A percentile compares a stretch with the other conserved stretches of the same genome.
These are phyloP conservation scores for Metarhizium anisopliae DNA, from an alignment of 2,329 filamentous ascomycete species.

Conservation along the genomic window DNA sequence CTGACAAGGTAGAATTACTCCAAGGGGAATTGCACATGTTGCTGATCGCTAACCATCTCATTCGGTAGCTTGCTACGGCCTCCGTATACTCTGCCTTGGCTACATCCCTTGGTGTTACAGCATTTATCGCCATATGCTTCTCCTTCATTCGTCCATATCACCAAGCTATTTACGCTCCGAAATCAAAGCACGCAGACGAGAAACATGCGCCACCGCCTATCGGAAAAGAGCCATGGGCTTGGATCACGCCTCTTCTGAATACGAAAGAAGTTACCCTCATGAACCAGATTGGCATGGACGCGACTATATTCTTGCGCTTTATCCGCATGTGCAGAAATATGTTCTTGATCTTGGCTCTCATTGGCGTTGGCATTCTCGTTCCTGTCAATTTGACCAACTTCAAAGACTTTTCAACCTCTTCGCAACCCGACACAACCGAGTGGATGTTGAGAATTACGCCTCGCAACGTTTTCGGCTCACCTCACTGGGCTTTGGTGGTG, in stretches of 20 bases:
- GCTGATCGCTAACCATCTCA: background rate
- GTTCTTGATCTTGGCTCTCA: slow-evolving; percentile 61
- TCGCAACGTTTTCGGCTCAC: slow-evolving; percentile 38
- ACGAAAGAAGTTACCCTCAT: slow-evolving; percentile 72
- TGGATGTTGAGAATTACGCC: slow-evolving; percentile 56
- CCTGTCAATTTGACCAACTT: slow-evolving; percentile 61
- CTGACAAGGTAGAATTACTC: background rate
- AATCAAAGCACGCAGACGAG: slow-evolving; percentile 84
- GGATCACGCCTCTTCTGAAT: slow-evolving; percentile 69
- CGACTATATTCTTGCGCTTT: slow-evolving; percentile 82
- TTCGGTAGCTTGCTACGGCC: slow-evolving; percentile 17
- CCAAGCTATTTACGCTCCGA: slow-evolving; percentile 86
- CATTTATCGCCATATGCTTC: slow-evolving; percentile 69
- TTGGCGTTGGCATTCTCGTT: slow-evolving; percentile 70
- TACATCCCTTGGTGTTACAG: slow-evolving; percentile 68
- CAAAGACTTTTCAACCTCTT: slow-evolving; percentile 10
- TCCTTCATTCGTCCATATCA: slow-evolving; percentile 87
- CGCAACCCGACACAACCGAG: slow-evolving; percentile 13
- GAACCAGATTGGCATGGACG: slow-evolving; percentile 82
- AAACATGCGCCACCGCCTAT: slow-evolving; percentile 82
- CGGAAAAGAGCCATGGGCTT: slow-evolving; percentile 79
- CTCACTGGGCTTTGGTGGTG: slow-evolving; percentile 51
- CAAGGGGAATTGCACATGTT: background rate
- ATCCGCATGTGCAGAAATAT: slow-evolving; percentile 88
- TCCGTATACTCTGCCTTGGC: slow-evolving; percentile 72